phyloP scores from a whole-genome alignment of 257 asterid species.

The Penstemon newberryi region DNA sequence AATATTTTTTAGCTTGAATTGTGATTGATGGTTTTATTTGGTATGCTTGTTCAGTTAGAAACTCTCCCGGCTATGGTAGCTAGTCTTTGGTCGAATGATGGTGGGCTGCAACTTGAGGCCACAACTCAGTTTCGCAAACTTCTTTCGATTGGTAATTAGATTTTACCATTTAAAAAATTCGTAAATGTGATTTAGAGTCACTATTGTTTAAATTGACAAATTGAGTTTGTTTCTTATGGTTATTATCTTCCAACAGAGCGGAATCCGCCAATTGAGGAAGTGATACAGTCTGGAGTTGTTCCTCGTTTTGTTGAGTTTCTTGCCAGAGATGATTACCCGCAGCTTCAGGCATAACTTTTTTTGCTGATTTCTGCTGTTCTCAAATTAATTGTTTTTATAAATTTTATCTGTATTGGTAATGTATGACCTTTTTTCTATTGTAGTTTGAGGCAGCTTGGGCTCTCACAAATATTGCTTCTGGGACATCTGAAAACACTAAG shows the following conservation, averaged over 20 bases:
- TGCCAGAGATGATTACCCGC: conserved; percentile 79
- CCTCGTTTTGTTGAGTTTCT: conserved; percentile 89
- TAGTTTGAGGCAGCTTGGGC: conserved; percentile 99
- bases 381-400: conserved; percentile 1
- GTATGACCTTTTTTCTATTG: conserved; percentile 14
- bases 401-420: conserved; percentile 9
- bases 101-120: conserved; percentile 66
- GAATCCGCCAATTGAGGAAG: conserved; percentile 91
- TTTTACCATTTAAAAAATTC: background rate
- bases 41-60: conserved; percentile 55
- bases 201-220: conserved; percentile 1
- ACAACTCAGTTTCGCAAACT: conserved; percentile 93
- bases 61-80: conserved; percentile 75
- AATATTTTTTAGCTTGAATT: conserved; percentile 10
- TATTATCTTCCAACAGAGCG: conserved; percentile 53
- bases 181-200: background rate
- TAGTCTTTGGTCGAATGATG: conserved; percentile 77
- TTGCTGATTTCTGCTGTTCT: conserved; percentile 8
- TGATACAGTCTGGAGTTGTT: conserved; percentile 86
- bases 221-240: conserved; percentile 10
- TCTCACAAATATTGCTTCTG: conserved; percentile 93
- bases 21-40: conserved; percentile 17
- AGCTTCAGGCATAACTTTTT: conserved; percentile 58
- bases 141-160: conserved; percentile 68
- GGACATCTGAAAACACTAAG: conserved; percentile 85